Base-by-base conservation (phyloP, 2,329 filamentous ascomycete species). In the Colletotrichum musicola region DNA sequence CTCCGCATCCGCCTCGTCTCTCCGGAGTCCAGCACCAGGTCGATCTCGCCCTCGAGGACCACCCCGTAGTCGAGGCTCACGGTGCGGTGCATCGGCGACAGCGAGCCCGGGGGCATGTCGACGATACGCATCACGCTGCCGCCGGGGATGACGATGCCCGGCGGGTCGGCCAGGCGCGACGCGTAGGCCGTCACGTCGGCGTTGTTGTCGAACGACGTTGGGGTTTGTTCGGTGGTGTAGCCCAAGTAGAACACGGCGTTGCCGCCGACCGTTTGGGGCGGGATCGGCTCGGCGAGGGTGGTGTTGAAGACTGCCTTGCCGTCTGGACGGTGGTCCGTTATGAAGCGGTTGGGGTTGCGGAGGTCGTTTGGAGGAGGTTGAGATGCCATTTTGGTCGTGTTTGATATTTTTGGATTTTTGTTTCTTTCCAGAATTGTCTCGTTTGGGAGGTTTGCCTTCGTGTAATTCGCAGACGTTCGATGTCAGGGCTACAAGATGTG, bases 41-140 rank as follows among this genome's bases (percentile, higher is more conserved):
- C 84, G 25, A 89, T 73, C 72, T 81, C 79, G 1, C 87, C 87
- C 71, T 89, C 86, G 7, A 89, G 72, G 3, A 89, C 81, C 55
- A 88, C 80, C 1, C 85, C 87, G 71, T 85, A 89, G 71, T 89
- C 87, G 2, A 89, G 76, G 42, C 81, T 85, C 71, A 85, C 80
- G 0, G 86, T 88, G 13, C 86, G 81, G 71, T 89, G 87, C 80
- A 87, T 85, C 18, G 60, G 74, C 71, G 58, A 77, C 81, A 16
- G 72, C n/a, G 51, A 49, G 0, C 60, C 70, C 0, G 85, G 84
- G 0, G 78, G 76, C 70, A 86, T 83, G 67, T 87, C 85, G 7
- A 86, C 83, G 49, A 84, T 79, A 2, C 84, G 81, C 6, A 82
- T 78, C 1, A 86, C 80, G 0, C 80, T 83, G 40, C 84, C 84